These are phyloP conservation scores for Gracilaria caudata DNA, from an alignment of 23 red algal genomes.

Conservation along the genomic window DNA sequence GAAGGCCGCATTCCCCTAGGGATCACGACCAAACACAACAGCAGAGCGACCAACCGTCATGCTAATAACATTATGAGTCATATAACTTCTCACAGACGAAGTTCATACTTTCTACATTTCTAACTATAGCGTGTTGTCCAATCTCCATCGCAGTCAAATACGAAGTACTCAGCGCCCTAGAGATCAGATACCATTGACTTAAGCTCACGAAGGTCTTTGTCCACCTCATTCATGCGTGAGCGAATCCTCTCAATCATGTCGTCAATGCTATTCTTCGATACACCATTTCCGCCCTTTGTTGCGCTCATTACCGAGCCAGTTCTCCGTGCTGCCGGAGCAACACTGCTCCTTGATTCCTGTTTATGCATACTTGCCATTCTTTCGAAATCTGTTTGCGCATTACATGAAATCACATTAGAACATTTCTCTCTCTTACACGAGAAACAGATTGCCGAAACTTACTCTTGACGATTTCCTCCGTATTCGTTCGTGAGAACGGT, in stretches of 20 bases:
- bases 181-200: not conserved
- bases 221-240: conserved; percentile 20
- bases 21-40: not conserved
- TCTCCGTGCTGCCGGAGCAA: not conserved
- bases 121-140: not conserved
- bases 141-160: not conserved
- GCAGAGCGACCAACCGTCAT: not conserved
- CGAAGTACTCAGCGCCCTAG: not conserved
- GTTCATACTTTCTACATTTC: not conserved
- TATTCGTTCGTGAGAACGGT: conserved; percentile 33
- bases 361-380: conserved; percentile 24
- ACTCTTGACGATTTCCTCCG: conserved; percentile 53
- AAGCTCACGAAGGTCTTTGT: conserved; percentile 16
- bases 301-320: not conserved
- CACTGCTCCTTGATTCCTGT: not conserved
- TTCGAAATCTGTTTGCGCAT: not conserved
- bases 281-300: not conserved
- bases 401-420: not conserved
- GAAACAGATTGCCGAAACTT: not conserved
- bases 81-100: not conserved
- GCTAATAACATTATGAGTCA: not conserved
- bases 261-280: not conserved
- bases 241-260: conserved; percentile 19
- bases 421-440: not conserved
- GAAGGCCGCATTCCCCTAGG: not conserved